A percentile compares a stretch with the other conserved stretches of the same genome.
These are phyloP conservation scores for Pinus tabuliformis DNA, from an alignment of 75 land plant genomes.

Conservation along the genomic window DNA sequence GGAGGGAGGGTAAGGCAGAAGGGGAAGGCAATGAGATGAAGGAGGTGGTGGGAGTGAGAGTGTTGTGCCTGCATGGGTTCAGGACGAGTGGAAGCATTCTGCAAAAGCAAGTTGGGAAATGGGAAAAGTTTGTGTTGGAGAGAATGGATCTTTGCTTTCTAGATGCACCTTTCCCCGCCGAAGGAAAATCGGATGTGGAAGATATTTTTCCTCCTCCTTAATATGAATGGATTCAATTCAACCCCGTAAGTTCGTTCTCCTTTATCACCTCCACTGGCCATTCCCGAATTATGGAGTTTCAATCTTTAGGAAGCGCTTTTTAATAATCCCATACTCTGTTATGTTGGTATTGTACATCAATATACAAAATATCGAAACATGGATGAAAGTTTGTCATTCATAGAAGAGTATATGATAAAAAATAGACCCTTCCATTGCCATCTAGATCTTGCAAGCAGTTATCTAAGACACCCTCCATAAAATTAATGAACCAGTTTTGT, in stretches of 20 bases:
- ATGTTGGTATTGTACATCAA: conserved; percentile 26
- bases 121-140: conserved; percentile 43
- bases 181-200: conserved; percentile 90
- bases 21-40: too few relatives aligned
- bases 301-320: background rate
- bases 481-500: too few relatives aligned
- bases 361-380: conserved; percentile 66
- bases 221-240: conserved; percentile 85
- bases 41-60: conserved; percentile 53
- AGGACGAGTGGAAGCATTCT: too few relatives aligned
- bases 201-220: conserved; percentile 84
- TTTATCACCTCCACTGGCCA: too few relatives aligned
- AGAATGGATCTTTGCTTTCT: conserved; percentile 66
- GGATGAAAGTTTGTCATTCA: conserved; percentile 72
- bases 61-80: too few relatives aligned
- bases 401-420: too few relatives aligned
- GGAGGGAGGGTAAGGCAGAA: too few relatives aligned
- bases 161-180: conserved; percentile 77
- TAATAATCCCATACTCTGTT: background rate
- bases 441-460: too few relatives aligned
- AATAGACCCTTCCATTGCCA: conserved; percentile 92
- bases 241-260: too few relatives aligned
- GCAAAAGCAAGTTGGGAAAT: too few relatives aligned
- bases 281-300: background rate
- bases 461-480: too few relatives aligned